Base-by-base conservation (phyloP, 2,329 filamentous ascomycete genomes). In the Rhexocercosporidium sp. region DNA sequence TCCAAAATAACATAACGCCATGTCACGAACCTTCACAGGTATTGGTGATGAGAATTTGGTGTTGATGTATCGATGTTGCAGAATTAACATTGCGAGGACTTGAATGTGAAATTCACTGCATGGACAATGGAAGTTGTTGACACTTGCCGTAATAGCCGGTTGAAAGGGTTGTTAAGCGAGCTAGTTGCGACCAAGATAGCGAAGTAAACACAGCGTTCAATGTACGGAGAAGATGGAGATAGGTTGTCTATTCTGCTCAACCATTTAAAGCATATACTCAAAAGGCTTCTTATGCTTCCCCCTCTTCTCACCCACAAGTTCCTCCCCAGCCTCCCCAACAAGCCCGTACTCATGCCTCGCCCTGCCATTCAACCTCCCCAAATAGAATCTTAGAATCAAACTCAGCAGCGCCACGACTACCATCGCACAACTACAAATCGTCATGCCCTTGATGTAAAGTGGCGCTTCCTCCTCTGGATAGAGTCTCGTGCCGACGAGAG, bases 381-480 rank as follows among this genome's bases (percentile, higher is more conserved):
- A 64, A 66, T 73, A 75, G 20, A 77, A 68, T 63, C 84, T 78
- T 76, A 87, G 69, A 0, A 77, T 73, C 16, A 77, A 67, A 1
- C 82, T 80, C 62, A 86, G 69, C 3, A 81, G 20, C 0, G 77
- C 82, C 22, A 84, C 84, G 0, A 79, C 20, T 3, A 78, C 71
- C 85, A 87, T 87, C 25, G 82, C 82, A 0, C 66, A 76, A 0
- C 83, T 83, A 75, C 85, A 86, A 12, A 83, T 76, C 2, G 74
- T 74, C 83, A 86, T 85, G 0, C 85, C 85, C 61, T 72, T 79
- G 0, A 81, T 77, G 75, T 83, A 87, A 54, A 77, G 80, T 34
- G 84, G 84, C 1, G 78, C 82, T 62, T 86, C 83, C 0, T 70
- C 74, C 20, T 82, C 79, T 0, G 85, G 85, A 75, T 86, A 87